phyloP scores from a whole-genome alignment of 1,284 basidiomycete genomes.

The Chiua sp. region DNA sequence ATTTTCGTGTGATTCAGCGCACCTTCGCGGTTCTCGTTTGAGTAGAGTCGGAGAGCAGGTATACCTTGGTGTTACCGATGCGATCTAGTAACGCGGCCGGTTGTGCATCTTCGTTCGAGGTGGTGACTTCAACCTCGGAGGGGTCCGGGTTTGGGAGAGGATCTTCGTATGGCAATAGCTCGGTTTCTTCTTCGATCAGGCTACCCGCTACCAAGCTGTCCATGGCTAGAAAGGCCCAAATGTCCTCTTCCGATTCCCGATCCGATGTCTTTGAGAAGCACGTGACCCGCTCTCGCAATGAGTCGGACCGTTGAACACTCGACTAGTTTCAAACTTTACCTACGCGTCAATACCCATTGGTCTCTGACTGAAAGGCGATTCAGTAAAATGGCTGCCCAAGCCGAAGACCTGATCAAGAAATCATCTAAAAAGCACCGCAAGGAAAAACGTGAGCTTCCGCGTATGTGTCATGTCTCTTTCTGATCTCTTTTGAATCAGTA shows the following conservation, averaged over 20 bases:
- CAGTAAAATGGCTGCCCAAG: slow-evolving; percentile 50
- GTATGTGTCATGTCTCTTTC: not conserved
- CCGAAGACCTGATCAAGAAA: slow-evolving; percentile 54
- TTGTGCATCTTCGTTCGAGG: slow-evolving; percentile 25
- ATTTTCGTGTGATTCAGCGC: slow-evolving; percentile 53
- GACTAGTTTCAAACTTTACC: too few relatives aligned
- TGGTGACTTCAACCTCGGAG: slow-evolving; percentile 27
- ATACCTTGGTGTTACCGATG: slow-evolving; percentile 70
- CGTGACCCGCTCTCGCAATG: slow-evolving; percentile 16
- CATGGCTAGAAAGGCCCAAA: slow-evolving; percentile 34
- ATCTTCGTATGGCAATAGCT: slow-evolving; percentile 53
- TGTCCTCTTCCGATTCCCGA: not conserved
- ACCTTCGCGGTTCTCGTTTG: slow-evolving; percentile 67
- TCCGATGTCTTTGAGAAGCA: slow-evolving; percentile 2
- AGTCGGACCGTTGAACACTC: too few relatives aligned
- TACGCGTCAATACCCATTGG: too few relatives aligned
- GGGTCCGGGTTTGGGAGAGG: slow-evolving; percentile 57
- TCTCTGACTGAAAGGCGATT: too few relatives aligned
- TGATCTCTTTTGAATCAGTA: slow-evolving; percentile 53
- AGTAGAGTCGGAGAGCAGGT: slow-evolving; percentile 67
- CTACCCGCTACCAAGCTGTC: slow-evolving; percentile 39
- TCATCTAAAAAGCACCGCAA: slow-evolving; percentile 92
- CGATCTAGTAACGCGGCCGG: slow-evolving; percentile 57
- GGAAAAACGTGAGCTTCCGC: slow-evolving; percentile 79
- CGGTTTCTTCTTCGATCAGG: slow-evolving; percentile 25